Percentiles rank a stretch among this genome's conserved stretches.
Evolutionary conservation across 148 eudicot genomes (phyloP).

Genomic region (Chenopodium album): DNA sequence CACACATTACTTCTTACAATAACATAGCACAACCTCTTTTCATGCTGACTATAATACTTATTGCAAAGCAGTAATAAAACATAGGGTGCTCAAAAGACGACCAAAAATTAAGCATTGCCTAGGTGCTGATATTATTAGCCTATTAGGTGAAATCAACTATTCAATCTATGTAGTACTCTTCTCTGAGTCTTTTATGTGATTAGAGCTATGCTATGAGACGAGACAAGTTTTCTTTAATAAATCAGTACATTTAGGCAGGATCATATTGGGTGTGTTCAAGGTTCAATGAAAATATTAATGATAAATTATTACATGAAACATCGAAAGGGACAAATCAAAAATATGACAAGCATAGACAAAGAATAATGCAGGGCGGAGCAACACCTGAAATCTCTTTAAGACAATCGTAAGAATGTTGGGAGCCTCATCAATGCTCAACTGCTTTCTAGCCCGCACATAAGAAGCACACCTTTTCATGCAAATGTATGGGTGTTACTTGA

Average conservation of each 20-base stretch:
- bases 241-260: not conserved
- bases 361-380: not conserved
- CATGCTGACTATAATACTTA: not conserved
- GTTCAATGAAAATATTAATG: not conserved
- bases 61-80: not conserved
- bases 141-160: not conserved
- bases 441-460: constrained; percentile 87
- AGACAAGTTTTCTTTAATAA: not conserved
- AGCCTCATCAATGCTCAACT: constrained; percentile 83
- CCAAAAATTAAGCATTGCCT: not conserved
- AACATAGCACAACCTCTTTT: not conserved
- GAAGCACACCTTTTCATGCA: constrained; percentile 59
- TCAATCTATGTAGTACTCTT: not conserved
- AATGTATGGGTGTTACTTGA: constrained; percentile 19
- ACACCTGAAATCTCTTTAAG: constrained; percentile 94
- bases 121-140: not conserved
- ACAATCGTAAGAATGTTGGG: constrained; percentile 94
- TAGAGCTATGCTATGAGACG: not conserved
- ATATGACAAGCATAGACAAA: not conserved
- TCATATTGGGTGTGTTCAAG: not conserved
- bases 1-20: too few relatives aligned
- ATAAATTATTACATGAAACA: not conserved
- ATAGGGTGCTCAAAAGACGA: not conserved
- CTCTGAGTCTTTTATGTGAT: not conserved
- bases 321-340: not conserved